phyloP scores from a whole-genome alignment of 345 rosid genomes.

The Boechera divaricarpa region DNA sequence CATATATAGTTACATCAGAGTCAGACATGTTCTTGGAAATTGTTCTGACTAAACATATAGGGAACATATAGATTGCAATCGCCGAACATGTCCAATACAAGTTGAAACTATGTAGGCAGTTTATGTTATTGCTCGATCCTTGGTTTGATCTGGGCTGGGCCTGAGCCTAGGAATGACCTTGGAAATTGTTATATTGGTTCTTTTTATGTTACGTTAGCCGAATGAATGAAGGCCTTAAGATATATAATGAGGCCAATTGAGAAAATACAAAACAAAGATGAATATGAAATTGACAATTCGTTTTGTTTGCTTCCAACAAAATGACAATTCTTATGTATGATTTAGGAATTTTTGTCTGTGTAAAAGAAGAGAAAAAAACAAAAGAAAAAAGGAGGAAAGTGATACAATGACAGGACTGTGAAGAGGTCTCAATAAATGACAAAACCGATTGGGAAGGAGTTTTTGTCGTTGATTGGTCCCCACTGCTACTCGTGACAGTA shows the following conservation, averaged over 20 bases:
- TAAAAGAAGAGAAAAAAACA: background rate
- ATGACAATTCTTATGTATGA: conserved; percentile 31
- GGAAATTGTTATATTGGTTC: too few species aligned
- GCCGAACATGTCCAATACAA: background rate
- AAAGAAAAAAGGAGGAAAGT: background rate
- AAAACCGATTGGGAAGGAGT: conserved; percentile 19
- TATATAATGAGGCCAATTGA: background rate
- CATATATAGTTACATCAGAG: background rate
- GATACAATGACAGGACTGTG: conserved; percentile 44
- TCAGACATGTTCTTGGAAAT: too few species aligned
- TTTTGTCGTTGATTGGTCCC: conserved; percentile 44
- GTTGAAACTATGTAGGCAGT: background rate
- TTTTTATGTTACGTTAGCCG: background rate
- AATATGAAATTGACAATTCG: background rate
- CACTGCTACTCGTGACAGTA: conserved; percentile 35
- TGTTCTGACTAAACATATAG: background rate
- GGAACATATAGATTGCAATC: background rate
- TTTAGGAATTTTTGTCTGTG: conserved; percentile 26
- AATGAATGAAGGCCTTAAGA: too few species aligned
- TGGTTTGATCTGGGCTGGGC: background rate
- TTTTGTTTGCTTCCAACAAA: conserved; percentile 4
- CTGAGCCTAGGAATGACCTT: background rate
- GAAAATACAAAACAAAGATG: background rate
- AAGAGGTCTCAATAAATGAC: conserved; percentile 27
- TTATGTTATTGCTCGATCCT: too few species aligned